These are phyloP conservation scores for Oryza coarctata DNA, from an alignment of 176 grass and related monocot species.

Conservation along the genomic window DNA sequence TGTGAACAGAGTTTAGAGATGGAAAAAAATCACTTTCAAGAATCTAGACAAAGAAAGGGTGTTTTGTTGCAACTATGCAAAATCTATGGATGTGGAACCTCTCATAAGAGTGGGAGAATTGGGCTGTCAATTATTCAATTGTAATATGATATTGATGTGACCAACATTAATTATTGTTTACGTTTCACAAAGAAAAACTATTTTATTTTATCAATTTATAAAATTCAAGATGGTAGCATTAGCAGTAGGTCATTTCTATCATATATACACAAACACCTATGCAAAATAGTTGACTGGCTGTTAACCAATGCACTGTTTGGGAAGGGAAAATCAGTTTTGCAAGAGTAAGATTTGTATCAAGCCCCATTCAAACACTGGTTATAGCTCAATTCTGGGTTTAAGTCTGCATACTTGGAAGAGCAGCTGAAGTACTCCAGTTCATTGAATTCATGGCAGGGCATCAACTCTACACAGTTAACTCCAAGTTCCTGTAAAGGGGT, in stretches of 20 bases:
- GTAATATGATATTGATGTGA: neutral
- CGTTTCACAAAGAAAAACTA: neutral
- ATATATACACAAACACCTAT: neutral
- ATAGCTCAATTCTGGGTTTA: neutral
- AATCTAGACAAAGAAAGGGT: neutral
- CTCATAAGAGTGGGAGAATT: too few relatives aligned
- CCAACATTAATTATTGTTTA: neutral
- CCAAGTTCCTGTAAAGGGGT: constrained; percentile 69
- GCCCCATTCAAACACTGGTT: neutral
- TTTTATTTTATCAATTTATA: constrained; percentile 6
- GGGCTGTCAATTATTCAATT: neutral
- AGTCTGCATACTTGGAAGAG: constrained; percentile 64
- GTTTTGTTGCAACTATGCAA: neutral
- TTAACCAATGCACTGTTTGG: neutral
- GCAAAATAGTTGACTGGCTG: neutral
- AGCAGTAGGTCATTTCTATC: neutral
- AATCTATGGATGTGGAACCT: neutral
- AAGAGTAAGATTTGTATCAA: neutral
- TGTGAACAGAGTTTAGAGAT: neutral
- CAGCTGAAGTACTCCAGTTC: constrained; percentile 80
- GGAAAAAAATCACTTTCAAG: neutral
- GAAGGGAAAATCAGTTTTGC: constrained; percentile 6
- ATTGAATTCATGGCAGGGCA: constrained; percentile 97
- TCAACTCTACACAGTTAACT: constrained; percentile 93
- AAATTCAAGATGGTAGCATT: neutral